Conservation (phyloP, 1,139 yeast species). For the Meyerozyma smithsonii region DNA sequence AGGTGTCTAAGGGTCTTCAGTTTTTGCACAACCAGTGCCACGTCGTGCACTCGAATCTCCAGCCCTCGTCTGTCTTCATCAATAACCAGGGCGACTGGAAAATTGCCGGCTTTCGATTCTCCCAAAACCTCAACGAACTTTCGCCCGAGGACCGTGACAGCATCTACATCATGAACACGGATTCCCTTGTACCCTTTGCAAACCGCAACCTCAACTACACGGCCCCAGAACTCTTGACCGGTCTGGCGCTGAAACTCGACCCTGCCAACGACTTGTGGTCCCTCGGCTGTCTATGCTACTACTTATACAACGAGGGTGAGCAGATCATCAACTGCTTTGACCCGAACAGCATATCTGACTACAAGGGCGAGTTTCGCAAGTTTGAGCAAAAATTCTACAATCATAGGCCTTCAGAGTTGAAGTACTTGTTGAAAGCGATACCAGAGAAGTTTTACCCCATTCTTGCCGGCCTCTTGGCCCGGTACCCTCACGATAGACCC, state of each 20-base stretch:
- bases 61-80: conserved; percentile 72
- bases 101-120: conserved; percentile 67
- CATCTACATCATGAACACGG: conserved; percentile 58
- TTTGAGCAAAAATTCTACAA: conserved; percentile 39
- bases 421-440: conserved; percentile 39
- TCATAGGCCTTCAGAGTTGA: conserved; percentile 43
- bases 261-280: conserved; percentile 81
- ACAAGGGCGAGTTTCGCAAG: conserved; percentile 42
- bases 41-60: conserved; percentile 71
- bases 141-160: conserved; percentile 47
- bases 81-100: conserved; percentile 95
- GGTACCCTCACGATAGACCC: conserved; percentile 41
- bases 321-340: conserved; percentile 44
- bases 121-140: conserved; percentile 50
- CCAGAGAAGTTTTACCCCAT: conserved; percentile 31
- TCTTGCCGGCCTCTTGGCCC: conserved; percentile 34
- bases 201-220: conserved; percentile 69
- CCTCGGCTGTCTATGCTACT: conserved; percentile 67
- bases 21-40: conserved; percentile 77
- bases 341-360: conserved; percentile 43
- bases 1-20: conserved; percentile 70
- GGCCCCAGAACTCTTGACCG: conserved; percentile 69
- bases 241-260: conserved; percentile 47
- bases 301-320: conserved; percentile 52
- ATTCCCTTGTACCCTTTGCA: conserved; percentile 75